Conservation (phyloP, 768 basidiomycete genomes). For the Lentinula raphanica region DNA sequence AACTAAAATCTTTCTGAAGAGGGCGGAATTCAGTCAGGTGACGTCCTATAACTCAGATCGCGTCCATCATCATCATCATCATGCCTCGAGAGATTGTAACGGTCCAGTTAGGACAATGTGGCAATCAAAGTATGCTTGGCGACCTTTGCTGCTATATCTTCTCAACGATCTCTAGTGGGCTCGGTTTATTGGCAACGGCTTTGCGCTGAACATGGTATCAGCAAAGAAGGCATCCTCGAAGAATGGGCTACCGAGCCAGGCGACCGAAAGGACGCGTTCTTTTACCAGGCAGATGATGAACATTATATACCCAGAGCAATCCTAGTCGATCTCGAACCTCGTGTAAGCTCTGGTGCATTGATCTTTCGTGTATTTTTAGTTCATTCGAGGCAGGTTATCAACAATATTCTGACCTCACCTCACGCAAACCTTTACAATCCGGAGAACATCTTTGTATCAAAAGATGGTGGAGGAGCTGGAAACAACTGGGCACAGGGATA, state of each 20-base stretch:
- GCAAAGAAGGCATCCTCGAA: constrained; percentile 89
- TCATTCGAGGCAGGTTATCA: constrained; percentile 71
- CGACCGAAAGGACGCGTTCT: constrained; percentile 98
- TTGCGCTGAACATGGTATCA: constrained; percentile 98
- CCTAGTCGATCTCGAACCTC: constrained; percentile 91
- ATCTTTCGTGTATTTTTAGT: neutral
- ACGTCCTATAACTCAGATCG: neutral
- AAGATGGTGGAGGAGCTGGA: constrained; percentile 98
- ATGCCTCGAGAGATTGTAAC: constrained; percentile 72
- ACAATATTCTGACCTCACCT: constrained; percentile 84
- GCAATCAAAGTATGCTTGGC: constrained; percentile 75
- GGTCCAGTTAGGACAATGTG: constrained; percentile 79
- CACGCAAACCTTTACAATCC: constrained; percentile 94
- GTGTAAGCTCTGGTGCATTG: constrained; percentile 48
- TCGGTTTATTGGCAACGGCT: constrained; percentile 98
- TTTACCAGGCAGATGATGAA: constrained; percentile 99
- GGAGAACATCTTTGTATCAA: constrained; percentile 93
- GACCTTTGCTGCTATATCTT: constrained; percentile 6
- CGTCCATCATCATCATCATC: neutral
- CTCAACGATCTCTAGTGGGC: constrained; percentile 51
- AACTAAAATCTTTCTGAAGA: too few relatives aligned
- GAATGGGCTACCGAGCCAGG: constrained; percentile 95
- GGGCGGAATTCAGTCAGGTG: too few relatives aligned
- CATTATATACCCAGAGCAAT: constrained; percentile 98
- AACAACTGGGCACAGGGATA: constrained; percentile 99